A percentile compares a stretch with the other conserved stretches of the same genome.
phyloP scores from a whole-genome alignment of 768 basidiomycete species.

The Naganishia vaughanmartiniae region DNA sequence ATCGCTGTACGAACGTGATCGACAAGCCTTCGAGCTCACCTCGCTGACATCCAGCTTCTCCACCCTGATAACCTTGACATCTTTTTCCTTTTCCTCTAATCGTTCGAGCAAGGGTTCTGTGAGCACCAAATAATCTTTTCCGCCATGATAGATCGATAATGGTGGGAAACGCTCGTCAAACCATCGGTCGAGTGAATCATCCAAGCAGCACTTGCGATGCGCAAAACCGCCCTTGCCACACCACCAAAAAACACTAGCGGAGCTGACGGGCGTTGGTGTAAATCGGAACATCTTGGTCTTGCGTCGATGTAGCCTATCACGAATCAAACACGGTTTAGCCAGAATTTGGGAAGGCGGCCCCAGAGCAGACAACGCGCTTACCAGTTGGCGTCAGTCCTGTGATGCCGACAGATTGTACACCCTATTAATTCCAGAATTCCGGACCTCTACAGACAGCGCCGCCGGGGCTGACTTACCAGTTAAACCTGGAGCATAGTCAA shows the following conservation, averaged over 20 bases:
- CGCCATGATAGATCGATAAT: slow-evolving; percentile 55
- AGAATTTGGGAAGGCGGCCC: neutral
- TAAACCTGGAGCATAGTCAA: neutral
- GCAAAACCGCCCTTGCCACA: slow-evolving; percentile 57
- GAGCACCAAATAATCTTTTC: slow-evolving; percentile 55
- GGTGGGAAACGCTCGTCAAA: slow-evolving; percentile 58
- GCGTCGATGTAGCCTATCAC: slow-evolving; percentile 51
- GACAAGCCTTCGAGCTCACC: slow-evolving; percentile 35
- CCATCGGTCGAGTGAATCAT: slow-evolving; percentile 54
- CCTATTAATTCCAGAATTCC: no score
- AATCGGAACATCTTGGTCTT: slow-evolving; percentile 60
- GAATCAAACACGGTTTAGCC: slow-evolving; percentile 26
- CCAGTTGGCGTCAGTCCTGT: slow-evolving; percentile 59
- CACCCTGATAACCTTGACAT: slow-evolving; percentile 55
- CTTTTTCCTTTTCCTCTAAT: slow-evolving; percentile 53
- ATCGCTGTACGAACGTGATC: neutral
- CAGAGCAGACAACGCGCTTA: slow-evolving; percentile 32
- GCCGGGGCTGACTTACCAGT: slow-evolving; percentile 3
- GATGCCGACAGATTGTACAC: neutral
- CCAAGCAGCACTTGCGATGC: slow-evolving; percentile 53
- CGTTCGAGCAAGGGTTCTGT: slow-evolving; percentile 57
- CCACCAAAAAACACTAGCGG: slow-evolving; percentile 56
- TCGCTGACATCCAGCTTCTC: slow-evolving; percentile 55
- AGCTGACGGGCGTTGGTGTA: slow-evolving; percentile 57
- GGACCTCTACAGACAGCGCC: neutral